Conservation (phyloP, 495 filamentous ascomycete genomes). For the Aspergillus campestris region DNA sequence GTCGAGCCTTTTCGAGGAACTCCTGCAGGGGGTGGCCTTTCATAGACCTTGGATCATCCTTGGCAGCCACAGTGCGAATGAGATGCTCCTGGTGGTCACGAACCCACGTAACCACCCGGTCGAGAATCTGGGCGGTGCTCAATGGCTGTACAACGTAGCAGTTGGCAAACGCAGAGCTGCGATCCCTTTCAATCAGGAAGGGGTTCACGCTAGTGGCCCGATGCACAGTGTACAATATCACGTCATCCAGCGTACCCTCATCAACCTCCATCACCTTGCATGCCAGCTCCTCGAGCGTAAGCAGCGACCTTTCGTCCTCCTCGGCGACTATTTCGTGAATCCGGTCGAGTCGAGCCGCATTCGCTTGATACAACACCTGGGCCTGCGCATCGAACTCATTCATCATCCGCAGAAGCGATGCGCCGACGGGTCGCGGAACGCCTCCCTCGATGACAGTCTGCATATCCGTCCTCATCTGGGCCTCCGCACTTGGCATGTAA, state of each 20-base stretch:
- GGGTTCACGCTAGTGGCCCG: constrained; percentile 37
- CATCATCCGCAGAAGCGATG: constrained; percentile 26
- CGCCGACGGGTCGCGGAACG: constrained; percentile 31
- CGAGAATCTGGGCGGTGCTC: constrained; percentile 32
- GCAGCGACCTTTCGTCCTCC: constrained; percentile 37
- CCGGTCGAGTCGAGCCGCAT: constrained; percentile 43
- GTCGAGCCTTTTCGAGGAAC: constrained; percentile 60
- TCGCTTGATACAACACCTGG: constrained; percentile 31
- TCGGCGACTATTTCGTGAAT: constrained; percentile 39
- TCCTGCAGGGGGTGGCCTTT: constrained; percentile 34
- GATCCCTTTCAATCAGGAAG: constrained; percentile 42
- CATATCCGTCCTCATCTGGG: constrained; percentile 32
- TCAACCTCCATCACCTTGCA: constrained; percentile 37
- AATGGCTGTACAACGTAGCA: constrained; percentile 44
- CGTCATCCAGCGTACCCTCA: constrained; percentile 35
- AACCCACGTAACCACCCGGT: constrained; percentile 47
- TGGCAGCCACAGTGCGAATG: constrained; percentile 17
- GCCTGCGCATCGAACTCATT: constrained; percentile 21
- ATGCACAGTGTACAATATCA: constrained; percentile 61
- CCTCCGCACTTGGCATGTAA: constrained; percentile 48
- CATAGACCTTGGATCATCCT: constrained; percentile 6
- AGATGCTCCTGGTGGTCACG: constrained; percentile 47
- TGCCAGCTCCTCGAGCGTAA: constrained; percentile 58
- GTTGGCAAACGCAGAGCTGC: constrained; percentile 30
- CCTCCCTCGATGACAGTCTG: constrained; percentile 34